Evolutionary conservation across 1,284 basidiomycete genomes (phyloP).

Genomic region (Anthracocystis walkeri): DNA sequence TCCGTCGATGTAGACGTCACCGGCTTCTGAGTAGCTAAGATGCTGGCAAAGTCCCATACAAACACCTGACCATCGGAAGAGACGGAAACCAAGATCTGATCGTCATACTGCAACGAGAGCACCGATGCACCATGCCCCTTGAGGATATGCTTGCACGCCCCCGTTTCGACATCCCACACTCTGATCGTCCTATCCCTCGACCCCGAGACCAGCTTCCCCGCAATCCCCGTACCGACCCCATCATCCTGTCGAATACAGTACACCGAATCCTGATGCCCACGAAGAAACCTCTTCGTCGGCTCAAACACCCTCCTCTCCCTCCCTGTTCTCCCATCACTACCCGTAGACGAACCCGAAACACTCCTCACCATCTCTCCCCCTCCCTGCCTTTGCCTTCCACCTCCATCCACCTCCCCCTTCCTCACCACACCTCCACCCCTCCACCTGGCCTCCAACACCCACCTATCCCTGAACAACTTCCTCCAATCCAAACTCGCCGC

Average conservation of each 20-base stretch:
- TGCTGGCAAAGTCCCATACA: slow-evolving; percentile 55
- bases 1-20: neutral
- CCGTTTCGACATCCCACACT: slow-evolving; percentile 57
- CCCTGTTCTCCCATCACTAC: neutral
- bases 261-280: slow-evolving; percentile 55
- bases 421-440: slow-evolving; percentile 5
- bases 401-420: neutral
- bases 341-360: slow-evolving; percentile 8
- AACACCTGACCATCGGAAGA: slow-evolving; percentile 54
- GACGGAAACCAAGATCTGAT: slow-evolving; percentile 53
- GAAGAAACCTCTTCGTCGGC: slow-evolving; percentile 42
- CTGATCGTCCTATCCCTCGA: slow-evolving; percentile 56
- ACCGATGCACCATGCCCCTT: slow-evolving; percentile 56
- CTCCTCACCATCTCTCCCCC: slow-evolving; percentile 18
- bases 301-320: slow-evolving; percentile 22
- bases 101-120: slow-evolving; percentile 59
- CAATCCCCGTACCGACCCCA: slow-evolving; percentile 44
- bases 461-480: slow-evolving; percentile 37
- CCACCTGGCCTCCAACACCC: slow-evolving; percentile 45
- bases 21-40: slow-evolving; percentile 14
- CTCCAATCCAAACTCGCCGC: slow-evolving; percentile 41
- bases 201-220: slow-evolving; percentile 52
- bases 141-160: slow-evolving; percentile 45
- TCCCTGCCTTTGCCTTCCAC: neutral
- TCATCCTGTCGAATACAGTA: slow-evolving; percentile 59